Evolutionary conservation across 176 grass and related monocot species (phyloP).

Genomic region (Urochloa ruziziensis): DNA sequence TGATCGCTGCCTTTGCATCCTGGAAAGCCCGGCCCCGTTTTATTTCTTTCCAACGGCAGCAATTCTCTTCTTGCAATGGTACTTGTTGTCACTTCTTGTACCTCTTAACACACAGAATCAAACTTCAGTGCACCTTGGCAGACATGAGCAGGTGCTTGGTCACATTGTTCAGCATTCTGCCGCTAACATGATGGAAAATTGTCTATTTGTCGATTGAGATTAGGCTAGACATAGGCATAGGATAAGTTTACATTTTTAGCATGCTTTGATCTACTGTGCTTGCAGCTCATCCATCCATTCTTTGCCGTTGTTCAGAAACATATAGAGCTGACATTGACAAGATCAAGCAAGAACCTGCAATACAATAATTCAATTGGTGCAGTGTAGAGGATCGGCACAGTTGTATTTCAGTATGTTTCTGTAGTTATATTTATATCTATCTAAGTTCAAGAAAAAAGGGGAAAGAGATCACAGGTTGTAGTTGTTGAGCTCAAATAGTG

Average conservation of each 20-base stretch:
- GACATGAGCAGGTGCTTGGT: constrained; percentile 43
- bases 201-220: constrained; percentile 9
- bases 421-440: neutral
- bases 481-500: constrained; percentile 1
- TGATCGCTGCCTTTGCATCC: constrained; percentile 26
- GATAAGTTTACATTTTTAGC: neutral
- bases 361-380: neutral
- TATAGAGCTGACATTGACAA: neutral
- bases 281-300: neutral
- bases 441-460: neutral
- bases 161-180: neutral
- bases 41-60: constrained; percentile 6
- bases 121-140: constrained; percentile 31
- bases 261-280: neutral
- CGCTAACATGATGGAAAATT: constrained; percentile 9
- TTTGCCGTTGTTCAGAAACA: neutral
- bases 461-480: neutral
- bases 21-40: neutral
- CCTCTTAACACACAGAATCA: constrained; percentile 3
- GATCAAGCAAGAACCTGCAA: neutral
- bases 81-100: constrained; percentile 24
- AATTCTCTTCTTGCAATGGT: neutral
- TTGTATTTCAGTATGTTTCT: neutral
- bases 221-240: constrained; percentile 3
- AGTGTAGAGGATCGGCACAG: neutral